Evolutionary conservation across 2,329 filamentous ascomycete species (phyloP).

Genomic region (Aspergillus alliaceus): DNA sequence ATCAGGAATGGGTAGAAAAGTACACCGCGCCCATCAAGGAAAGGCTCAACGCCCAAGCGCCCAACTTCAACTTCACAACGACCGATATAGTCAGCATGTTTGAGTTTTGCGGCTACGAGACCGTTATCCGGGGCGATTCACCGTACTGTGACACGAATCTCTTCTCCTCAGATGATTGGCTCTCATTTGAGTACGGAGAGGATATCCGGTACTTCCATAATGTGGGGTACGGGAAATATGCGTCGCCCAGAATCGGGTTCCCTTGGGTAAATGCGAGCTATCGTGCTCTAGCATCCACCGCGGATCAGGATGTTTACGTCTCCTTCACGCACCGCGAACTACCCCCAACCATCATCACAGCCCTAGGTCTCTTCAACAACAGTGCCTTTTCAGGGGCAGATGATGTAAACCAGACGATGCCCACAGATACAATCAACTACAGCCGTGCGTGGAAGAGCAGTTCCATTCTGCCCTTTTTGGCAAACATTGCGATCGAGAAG

Average conservation of each 20-base stretch:
- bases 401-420: conserved; percentile 64
- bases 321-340: conserved; percentile 70
- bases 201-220: conserved; percentile 67
- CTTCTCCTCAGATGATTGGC: conserved; percentile 63
- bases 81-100: conserved; percentile 66
- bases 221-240: conserved; percentile 61
- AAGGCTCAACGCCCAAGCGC: conserved; percentile 54
- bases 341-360: conserved; percentile 65
- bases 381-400: conserved; percentile 55
- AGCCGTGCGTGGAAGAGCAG: conserved; percentile 64
- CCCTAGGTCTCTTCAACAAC: conserved; percentile 70
- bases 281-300: conserved; percentile 46
- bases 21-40: conserved; percentile 64
- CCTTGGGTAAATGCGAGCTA: conserved; percentile 68
- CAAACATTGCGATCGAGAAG: conserved; percentile 66
- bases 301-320: conserved; percentile 61
- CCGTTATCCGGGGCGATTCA: conserved; percentile 62
- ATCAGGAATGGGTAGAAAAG: conserved; percentile 16
- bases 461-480: conserved; percentile 63
- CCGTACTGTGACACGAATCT: conserved; percentile 61
- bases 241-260: conserved; percentile 60
- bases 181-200: conserved; percentile 65
- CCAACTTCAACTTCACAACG: conserved; percentile 62
- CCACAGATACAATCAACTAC: conserved; percentile 62
- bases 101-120: conserved; percentile 66